phyloP scores from a whole-genome alignment of 768 basidiomycete species.

The Lactarius hatsudake region DNA sequence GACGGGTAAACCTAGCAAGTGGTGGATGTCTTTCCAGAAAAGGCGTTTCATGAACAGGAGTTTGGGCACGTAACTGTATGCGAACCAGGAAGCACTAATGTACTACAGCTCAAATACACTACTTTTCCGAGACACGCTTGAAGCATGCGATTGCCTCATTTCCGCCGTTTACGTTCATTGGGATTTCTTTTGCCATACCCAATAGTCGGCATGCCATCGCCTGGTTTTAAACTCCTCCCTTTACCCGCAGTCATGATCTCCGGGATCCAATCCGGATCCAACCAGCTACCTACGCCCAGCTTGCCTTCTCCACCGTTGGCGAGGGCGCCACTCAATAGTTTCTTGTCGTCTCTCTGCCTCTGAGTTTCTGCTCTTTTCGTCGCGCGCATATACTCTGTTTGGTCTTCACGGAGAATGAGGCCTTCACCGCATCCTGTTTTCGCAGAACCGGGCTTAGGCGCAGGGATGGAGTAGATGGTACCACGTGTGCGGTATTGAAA shows the following conservation, averaged over 20 bases:
- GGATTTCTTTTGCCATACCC: constrained; percentile 89
- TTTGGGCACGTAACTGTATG: constrained; percentile 53
- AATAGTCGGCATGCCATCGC: constrained; percentile 75
- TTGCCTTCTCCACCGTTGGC: constrained; percentile 49
- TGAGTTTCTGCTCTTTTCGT: constrained; percentile 73
- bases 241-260: constrained; percentile 76
- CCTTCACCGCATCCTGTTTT: constrained; percentile 81
- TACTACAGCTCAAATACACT: constrained; percentile 30
- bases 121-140: not conserved
- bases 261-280: constrained; percentile 94
- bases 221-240: constrained; percentile 52
- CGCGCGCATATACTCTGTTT: constrained; percentile 80
- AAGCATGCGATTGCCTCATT: constrained; percentile 30
- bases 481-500: constrained; percentile 93
- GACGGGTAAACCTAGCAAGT: constrained; percentile 93
- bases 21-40: constrained; percentile 99
- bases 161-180: constrained; percentile 71
- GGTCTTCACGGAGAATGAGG: constrained; percentile 90
- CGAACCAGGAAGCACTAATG: constrained; percentile 15
- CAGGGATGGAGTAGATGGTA: constrained; percentile 88
- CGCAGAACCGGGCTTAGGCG: constrained; percentile 84
- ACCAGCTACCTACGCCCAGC: constrained; percentile 72
- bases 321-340: constrained; percentile 59
- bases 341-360: constrained; percentile 73
- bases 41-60: constrained; percentile 94